A percentile compares a stretch with the other conserved stretches of the same genome.
These are phyloP conservation scores for Persicaria maculosa DNA, from an alignment of 148 eudicot species.

Conservation along the genomic window DNA sequence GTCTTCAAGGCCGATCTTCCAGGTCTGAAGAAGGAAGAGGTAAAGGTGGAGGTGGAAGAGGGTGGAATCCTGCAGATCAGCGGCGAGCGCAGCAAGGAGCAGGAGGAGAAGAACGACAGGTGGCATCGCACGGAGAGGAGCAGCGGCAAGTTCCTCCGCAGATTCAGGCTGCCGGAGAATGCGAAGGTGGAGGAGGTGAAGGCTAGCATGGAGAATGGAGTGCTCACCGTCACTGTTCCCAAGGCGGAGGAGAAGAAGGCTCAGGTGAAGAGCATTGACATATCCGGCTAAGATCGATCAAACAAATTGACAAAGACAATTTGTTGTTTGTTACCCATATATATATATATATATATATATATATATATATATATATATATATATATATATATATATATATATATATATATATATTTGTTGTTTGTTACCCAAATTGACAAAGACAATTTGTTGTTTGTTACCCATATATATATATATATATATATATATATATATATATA, in stretches of 20 bases:
- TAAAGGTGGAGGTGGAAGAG: conserved; percentile 40
- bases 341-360: too few relatives aligned
- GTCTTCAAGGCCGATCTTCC: conserved; percentile 36
- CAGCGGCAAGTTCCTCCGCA: conserved; percentile 25
- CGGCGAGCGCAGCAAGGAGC: conserved; percentile 28
- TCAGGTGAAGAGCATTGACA: conserved; percentile 23
- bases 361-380: too few relatives aligned
- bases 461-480: too few relatives aligned
- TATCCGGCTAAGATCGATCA: conserved; percentile 13
- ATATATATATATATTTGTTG: too few relatives aligned
- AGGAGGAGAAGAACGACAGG: conserved; percentile 24
- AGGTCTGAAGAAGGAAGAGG: conserved; percentile 40
- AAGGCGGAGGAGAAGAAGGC: conserved; percentile 19
- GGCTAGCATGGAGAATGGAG: conserved; percentile 32
- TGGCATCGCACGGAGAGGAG: conserved; percentile 39
- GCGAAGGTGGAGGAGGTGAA: conserved; percentile 25
- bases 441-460: too few relatives aligned
- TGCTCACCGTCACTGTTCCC: conserved; percentile 26
- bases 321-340: too few relatives aligned
- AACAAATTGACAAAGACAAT: too few relatives aligned
- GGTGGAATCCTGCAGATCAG: conserved; percentile 29
- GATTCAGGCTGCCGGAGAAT: conserved; percentile 39
- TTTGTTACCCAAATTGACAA: too few relatives aligned
- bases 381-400: too few relatives aligned
- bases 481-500: too few relatives aligned